phyloP scores from a whole-genome alignment of 495 filamentous ascomycete species.

The Talaromyces adpressus region DNA sequence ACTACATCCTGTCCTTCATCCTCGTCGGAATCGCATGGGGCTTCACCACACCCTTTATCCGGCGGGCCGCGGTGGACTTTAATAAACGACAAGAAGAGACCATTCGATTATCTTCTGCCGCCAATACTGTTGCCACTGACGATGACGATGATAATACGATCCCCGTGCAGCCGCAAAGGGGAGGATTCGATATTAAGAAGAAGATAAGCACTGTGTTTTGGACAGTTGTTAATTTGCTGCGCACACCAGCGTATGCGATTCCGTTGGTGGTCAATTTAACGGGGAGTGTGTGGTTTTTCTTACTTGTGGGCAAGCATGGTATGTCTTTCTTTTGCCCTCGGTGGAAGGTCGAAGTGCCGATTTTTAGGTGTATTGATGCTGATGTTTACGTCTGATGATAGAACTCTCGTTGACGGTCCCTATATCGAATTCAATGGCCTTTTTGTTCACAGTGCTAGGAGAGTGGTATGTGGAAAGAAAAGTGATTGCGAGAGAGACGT shows the following conservation, averaged over 20 bases:
- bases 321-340: slow-evolving; percentile 4
- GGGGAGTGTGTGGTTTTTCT: slow-evolving; percentile 95
- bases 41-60: slow-evolving; percentile 53
- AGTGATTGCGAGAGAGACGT: slow-evolving; percentile 79
- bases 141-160: background rate
- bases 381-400: slow-evolving; percentile 17
- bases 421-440: slow-evolving; percentile 88
- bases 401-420: slow-evolving; percentile 92
- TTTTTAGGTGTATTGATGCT: background rate
- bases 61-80: slow-evolving; percentile 51
- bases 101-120: slow-evolving; percentile 15
- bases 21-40: slow-evolving; percentile 88
- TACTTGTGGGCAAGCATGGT: slow-evolving; percentile 90
- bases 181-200: slow-evolving; percentile 33
- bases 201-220: slow-evolving; percentile 54
- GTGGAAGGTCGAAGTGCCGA: background rate
- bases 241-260: slow-evolving; percentile 74
- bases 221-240: slow-evolving; percentile 69
- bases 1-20: slow-evolving; percentile 81
- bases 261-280: slow-evolving; percentile 87
- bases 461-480: slow-evolving; percentile 95
- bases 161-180: background rate
- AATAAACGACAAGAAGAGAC: slow-evolving; percentile 37
- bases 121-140: background rate
- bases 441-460: slow-evolving; percentile 88